These are phyloP conservation scores for Cryptosporidium sp. DNA, from an alignment of 169 alveolate genomes.

Conservation along the genomic window DNA sequence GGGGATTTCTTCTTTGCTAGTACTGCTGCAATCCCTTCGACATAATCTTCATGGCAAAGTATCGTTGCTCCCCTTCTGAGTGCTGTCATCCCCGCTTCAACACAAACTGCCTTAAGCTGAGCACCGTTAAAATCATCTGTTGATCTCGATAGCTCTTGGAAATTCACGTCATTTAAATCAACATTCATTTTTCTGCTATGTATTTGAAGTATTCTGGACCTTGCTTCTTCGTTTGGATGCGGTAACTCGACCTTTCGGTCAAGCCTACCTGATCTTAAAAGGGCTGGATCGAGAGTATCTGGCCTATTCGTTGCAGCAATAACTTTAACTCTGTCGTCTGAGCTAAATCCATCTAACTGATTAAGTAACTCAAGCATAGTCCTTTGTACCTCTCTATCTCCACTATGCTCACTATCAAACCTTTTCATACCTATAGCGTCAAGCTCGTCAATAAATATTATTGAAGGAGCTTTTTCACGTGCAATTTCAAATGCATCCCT, in stretches of 20 bases:
- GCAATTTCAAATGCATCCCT: constrained; percentile 99
- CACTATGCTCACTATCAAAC: constrained; percentile 97
- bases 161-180: constrained; percentile 98
- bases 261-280: constrained; percentile 99
- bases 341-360: constrained; percentile 99
- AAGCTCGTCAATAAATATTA: constrained; percentile 99
- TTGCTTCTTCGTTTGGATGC: constrained; percentile 96
- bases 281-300: constrained; percentile 99
- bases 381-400: constrained; percentile 99
- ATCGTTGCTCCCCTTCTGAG: constrained; percentile 99
- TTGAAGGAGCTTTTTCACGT: constrained; percentile 98
- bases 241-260: constrained; percentile 99
- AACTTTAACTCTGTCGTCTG: constrained; percentile 98
- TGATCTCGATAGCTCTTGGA: constrained; percentile 98
- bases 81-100: constrained; percentile 99
- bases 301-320: constrained; percentile 98
- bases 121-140: constrained; percentile 99
- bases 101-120: constrained; percentile 97
- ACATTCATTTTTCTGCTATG: constrained; percentile 99
- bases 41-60: constrained; percentile 96
- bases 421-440: constrained; percentile 99
- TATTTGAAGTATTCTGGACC: constrained; percentile 95
- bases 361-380: constrained; percentile 99
- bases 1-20: constrained; percentile 97
- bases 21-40: constrained; percentile 97